Conservation (phyloP, 768 basidiomycete species). For the Kwoniella pini region DNA sequence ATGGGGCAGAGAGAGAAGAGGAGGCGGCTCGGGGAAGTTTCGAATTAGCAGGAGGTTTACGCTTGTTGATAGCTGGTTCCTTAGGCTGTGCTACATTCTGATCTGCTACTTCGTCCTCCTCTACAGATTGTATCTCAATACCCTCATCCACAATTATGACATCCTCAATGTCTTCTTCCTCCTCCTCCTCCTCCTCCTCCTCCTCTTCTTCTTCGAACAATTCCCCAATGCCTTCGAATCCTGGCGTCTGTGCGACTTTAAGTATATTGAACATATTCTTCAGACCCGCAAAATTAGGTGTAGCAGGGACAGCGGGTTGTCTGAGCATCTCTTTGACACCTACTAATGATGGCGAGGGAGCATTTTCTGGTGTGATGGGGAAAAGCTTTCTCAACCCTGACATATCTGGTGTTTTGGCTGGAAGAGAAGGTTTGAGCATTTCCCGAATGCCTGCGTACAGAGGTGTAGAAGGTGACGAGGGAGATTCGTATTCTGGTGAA, state of each 20-base stretch:
- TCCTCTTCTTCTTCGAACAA: conserved; percentile 26
- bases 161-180: conserved; percentile 9
- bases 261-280: conserved; percentile 8
- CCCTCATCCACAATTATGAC: conserved; percentile 1
- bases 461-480: conserved; percentile 22
- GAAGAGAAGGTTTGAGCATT: conserved; percentile 16
- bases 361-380: conserved; percentile 19
- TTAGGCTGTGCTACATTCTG: conserved; percentile 6
- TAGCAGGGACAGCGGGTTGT: conserved; percentile 24
- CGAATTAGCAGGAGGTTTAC: neutral
- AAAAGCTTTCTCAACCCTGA: conserved; percentile 31
- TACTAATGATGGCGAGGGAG: conserved; percentile 26
- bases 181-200: conserved; percentile 6
- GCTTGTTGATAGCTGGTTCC: neutral
- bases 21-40: conserved; percentile 3
- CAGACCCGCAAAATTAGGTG: conserved; percentile 42
- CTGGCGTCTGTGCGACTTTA: conserved; percentile 24
- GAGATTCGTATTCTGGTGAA: conserved; percentile 9
- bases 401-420: conserved; percentile 41
- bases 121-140: neutral
- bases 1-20: neutral
- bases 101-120: conserved; percentile 2
- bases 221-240: conserved; percentile 28
- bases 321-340: conserved; percentile 34
- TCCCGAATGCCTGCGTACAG: conserved; percentile 26